Conservation (phyloP, 768 basidiomycete genomes). For the Dendrothele bispora region DNA sequence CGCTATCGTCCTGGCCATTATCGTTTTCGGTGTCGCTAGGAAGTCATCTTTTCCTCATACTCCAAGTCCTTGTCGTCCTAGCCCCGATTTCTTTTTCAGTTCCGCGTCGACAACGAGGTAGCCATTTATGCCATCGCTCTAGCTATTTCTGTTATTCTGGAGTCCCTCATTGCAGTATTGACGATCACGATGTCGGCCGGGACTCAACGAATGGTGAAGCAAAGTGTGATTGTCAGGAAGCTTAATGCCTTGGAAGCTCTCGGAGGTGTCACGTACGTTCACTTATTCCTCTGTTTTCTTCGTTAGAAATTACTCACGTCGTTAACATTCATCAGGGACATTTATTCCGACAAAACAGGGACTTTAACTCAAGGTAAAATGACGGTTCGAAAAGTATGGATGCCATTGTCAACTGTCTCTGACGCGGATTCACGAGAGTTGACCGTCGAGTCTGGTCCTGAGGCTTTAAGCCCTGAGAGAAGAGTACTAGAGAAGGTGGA, state of each 20-base stretch:
- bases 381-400: slow-evolving; percentile 40
- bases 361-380: no score
- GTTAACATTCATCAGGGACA: slow-evolving; percentile 24
- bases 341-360: no score
- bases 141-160: slow-evolving; percentile 40
- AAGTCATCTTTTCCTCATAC: not conserved
- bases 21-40: slow-evolving; percentile 35
- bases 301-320: no score
- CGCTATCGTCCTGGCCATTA: slow-evolving; percentile 34
- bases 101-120: no score
- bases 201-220: slow-evolving; percentile 51
- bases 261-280: slow-evolving; percentile 48
- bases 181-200: slow-evolving; percentile 62
- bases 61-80: not conserved
- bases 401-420: slow-evolving; percentile 26
- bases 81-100: not conserved
- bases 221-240: slow-evolving; percentile 62
- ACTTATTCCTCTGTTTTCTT: not conserved
- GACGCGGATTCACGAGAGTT: no score
- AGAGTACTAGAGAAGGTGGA: no score
- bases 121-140: no score
- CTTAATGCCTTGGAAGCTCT: slow-evolving; percentile 65
- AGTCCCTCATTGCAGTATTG: slow-evolving; percentile 46
- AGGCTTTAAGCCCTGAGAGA: slow-evolving; percentile 33
- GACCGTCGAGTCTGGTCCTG: no score